These are phyloP conservation scores for Seminavis robusta DNA, from an alignment of 108 stramenopile species.

Conservation along the genomic window DNA sequence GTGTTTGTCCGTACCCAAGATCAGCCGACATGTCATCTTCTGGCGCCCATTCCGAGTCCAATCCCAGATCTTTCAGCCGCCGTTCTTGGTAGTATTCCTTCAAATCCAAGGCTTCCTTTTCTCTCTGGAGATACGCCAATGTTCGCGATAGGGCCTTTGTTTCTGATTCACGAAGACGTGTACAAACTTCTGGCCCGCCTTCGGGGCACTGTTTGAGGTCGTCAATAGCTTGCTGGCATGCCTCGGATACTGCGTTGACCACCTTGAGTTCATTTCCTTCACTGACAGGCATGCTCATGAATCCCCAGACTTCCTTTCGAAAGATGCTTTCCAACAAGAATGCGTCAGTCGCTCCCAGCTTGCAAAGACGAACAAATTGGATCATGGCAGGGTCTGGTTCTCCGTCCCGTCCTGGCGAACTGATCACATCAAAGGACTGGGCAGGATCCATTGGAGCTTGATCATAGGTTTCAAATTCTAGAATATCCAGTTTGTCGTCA, in stretches of 20 bases:
- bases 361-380: conserved; percentile 78
- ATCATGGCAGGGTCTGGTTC: conserved; percentile 88
- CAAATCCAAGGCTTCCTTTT: conserved; percentile 83
- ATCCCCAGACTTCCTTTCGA: conserved; percentile 91
- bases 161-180: conserved; percentile 64
- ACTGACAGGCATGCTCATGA: conserved; percentile 89
- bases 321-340: conserved; percentile 93
- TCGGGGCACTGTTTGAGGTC: conserved; percentile 39
- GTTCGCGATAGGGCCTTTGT: conserved; percentile 61
- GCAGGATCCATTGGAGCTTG: conserved; percentile 76
- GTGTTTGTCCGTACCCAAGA: conserved; percentile 61
- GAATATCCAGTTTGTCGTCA: conserved; percentile 85
- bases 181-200: conserved; percentile 50
- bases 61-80: conserved; percentile 84
- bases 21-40: conserved; percentile 66
- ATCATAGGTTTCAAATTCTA: conserved; percentile 86
- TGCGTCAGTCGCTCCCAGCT: conserved; percentile 81
- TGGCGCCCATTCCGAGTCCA: conserved; percentile 82
- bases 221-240: conserved; percentile 55
- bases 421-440: conserved; percentile 74
- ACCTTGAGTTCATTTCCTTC: conserved; percentile 78
- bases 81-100: conserved; percentile 95
- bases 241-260: conserved; percentile 51
- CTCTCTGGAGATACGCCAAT: conserved; percentile 66
- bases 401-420: conserved; percentile 55